These are phyloP conservation scores for Kwoniella mangroviensis DNA, from an alignment of 768 basidiomycete genomes.

Conservation along the genomic window DNA sequence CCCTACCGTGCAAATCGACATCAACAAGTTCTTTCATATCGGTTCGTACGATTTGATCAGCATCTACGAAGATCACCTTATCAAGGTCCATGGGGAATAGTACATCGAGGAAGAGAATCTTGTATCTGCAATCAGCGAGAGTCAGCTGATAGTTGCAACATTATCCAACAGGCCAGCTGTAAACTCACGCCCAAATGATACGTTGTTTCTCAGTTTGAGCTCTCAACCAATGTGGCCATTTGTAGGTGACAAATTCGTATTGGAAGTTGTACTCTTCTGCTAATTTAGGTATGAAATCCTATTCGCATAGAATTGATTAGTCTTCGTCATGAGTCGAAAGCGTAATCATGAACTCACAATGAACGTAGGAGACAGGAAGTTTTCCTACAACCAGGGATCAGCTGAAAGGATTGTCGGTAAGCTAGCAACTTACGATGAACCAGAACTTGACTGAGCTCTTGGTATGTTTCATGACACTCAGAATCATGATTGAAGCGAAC, in stretches of 20 bases:
- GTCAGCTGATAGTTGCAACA: not conserved
- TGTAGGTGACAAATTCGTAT: slow-evolving; percentile 97
- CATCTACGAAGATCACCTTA: slow-evolving; percentile 98
- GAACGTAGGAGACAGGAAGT: slow-evolving; percentile 97
- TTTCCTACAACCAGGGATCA: slow-evolving; percentile 61
- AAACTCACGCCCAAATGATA: slow-evolving; percentile 82
- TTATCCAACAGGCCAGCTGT: not conserved
- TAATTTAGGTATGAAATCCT: slow-evolving; percentile 95
- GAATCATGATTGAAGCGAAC: slow-evolving; percentile 97
- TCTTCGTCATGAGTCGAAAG: not conserved
- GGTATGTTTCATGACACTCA: slow-evolving; percentile 92
- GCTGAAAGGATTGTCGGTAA: not conserved
- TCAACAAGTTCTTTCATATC: slow-evolving; percentile 95
- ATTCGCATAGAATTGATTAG: not conserved
- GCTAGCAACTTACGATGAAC: slow-evolving; percentile 72
- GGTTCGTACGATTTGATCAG: slow-evolving; percentile 82
- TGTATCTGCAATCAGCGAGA: slow-evolving; percentile 64
- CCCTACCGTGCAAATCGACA: slow-evolving; percentile 85
- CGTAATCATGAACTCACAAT: slow-evolving; percentile 63
- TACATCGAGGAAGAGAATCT: slow-evolving; percentile 98
- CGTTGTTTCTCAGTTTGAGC: slow-evolving; percentile 96
- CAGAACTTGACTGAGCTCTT: slow-evolving; percentile 96
- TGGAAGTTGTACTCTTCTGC: slow-evolving; percentile 90
- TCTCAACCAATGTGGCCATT: slow-evolving; percentile 99
- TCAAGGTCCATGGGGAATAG: slow-evolving; percentile 99